Percentiles rank a stretch among this genome's conserved stretches.
phyloP scores from a whole-genome alignment of 768 basidiomycete species.

The Multifurca ochricompacta region DNA sequence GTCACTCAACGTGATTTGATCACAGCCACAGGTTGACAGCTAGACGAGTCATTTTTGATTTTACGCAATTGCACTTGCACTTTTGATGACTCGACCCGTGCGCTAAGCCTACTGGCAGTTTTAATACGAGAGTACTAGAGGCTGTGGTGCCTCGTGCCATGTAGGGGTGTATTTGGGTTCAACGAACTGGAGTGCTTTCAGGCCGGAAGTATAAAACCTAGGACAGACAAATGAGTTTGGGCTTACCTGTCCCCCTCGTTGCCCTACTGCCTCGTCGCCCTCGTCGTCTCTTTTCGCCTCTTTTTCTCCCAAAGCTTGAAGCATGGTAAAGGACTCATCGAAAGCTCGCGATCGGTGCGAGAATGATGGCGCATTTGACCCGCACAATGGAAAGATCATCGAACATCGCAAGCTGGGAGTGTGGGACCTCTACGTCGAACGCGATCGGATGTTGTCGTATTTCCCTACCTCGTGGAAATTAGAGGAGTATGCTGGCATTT shows the following conservation, averaged over 20 bases:
- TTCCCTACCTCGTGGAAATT: slow-evolving; percentile 36
- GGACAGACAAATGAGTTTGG: not conserved
- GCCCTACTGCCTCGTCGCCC: not conserved
- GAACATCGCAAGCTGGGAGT: slow-evolving; percentile 60
- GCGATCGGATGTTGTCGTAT: slow-evolving; percentile 30
- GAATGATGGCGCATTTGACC: not conserved
- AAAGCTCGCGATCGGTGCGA: too few relatives aligned
- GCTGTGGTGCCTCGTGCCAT: too few relatives aligned
- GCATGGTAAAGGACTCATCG: not conserved
- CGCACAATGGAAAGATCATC: slow-evolving; percentile 25
- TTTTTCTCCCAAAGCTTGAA: not conserved
- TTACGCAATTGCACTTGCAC: too few relatives aligned
- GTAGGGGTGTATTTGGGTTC: too few relatives aligned
- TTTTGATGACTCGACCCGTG: not conserved
- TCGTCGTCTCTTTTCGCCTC: not conserved
- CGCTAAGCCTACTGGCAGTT: too few relatives aligned
- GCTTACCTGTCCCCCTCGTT: too few relatives aligned
- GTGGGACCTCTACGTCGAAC: slow-evolving; percentile 72
- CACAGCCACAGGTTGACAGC: too few relatives aligned
- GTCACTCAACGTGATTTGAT: too few relatives aligned
- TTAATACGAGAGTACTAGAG: too few relatives aligned
- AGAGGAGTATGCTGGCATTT: slow-evolving; percentile 41
- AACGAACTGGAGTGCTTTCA: too few relatives aligned
- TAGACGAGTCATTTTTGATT: too few relatives aligned
- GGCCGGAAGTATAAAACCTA: not conserved